Conservation (phyloP, 2,329 filamentous ascomycete species). For the Gyromitra esculenta region DNA sequence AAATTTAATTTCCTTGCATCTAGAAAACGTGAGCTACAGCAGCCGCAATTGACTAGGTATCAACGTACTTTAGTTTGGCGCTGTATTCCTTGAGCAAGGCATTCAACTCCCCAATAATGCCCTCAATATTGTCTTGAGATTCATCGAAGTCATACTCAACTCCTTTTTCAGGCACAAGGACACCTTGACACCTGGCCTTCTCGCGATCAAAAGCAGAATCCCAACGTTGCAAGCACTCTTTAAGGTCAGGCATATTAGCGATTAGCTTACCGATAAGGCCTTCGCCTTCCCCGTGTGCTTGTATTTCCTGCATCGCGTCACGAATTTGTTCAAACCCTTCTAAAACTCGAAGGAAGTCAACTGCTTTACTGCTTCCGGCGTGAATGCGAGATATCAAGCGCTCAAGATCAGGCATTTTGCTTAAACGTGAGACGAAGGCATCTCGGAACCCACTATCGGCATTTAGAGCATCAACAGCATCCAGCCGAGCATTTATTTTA, state of each 20-base stretch:
- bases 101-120: slow-evolving; percentile 77
- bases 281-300: slow-evolving; percentile 77
- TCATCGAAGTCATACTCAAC: slow-evolving; percentile 92
- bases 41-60: neutral
- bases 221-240: slow-evolving; percentile 80
- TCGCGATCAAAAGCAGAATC: slow-evolving; percentile 87
- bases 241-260: slow-evolving; percentile 83
- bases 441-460: slow-evolving; percentile 82
- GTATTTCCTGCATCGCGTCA: slow-evolving; percentile 85
- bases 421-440: slow-evolving; percentile 85
- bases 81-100: slow-evolving; percentile 76
- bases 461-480: slow-evolving; percentile 93
- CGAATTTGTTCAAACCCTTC: slow-evolving; percentile 99
- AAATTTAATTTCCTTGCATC: slow-evolving; percentile 75
- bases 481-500: slow-evolving; percentile 91
- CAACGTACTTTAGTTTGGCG: slow-evolving; percentile 70
- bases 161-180: slow-evolving; percentile 84
- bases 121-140: slow-evolving; percentile 79
- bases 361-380: slow-evolving; percentile 85
- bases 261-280: slow-evolving; percentile 87
- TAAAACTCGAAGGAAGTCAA: slow-evolving; percentile 91
- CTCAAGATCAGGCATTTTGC: slow-evolving; percentile 92
- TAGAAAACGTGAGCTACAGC: slow-evolving; percentile 23
- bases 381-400: slow-evolving; percentile 93
- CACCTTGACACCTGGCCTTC: slow-evolving; percentile 71